Evolutionary conservation across 1,139 yeast species (phyloP).

Genomic region (Saccharomycopsis crataegensis): DNA sequence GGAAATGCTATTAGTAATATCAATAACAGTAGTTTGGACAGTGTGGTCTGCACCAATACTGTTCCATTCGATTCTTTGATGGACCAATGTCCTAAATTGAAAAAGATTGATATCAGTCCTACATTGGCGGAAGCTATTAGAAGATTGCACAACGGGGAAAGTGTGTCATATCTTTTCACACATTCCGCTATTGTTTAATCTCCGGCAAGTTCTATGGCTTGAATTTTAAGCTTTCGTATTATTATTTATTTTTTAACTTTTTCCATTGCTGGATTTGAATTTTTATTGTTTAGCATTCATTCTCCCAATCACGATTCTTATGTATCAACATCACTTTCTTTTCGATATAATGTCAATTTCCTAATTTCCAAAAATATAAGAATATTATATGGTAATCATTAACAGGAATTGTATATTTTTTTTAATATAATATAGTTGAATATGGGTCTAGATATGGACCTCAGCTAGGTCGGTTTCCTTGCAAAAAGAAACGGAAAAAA

Average conservation of each 20-base stretch:
- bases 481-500: not conserved
- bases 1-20: constrained; percentile 48
- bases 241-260: not conserved
- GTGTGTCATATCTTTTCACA: constrained; percentile 50
- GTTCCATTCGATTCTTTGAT: constrained; percentile 46
- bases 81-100: constrained; percentile 40
- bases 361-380: no score
- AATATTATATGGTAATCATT: no score
- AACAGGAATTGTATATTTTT: no score
- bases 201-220: not conserved
- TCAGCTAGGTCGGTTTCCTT: not conserved
- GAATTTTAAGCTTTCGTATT: not conserved
- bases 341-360: no score
- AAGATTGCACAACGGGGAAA: constrained; percentile 58
- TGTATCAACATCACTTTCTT: no score
- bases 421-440: no score
- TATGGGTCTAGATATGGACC: no score
- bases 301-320: no score
- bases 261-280: not conserved
- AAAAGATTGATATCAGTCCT: constrained; percentile 47
- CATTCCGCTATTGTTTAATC: constrained; percentile 1
- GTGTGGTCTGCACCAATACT: constrained; percentile 52
- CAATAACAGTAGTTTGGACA: constrained; percentile 40
- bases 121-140: constrained; percentile 55
- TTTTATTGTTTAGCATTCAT: not conserved